Evolutionary conservation across 805 yeast species (phyloP).

Genomic region (Spathaspora girioi): DNA sequence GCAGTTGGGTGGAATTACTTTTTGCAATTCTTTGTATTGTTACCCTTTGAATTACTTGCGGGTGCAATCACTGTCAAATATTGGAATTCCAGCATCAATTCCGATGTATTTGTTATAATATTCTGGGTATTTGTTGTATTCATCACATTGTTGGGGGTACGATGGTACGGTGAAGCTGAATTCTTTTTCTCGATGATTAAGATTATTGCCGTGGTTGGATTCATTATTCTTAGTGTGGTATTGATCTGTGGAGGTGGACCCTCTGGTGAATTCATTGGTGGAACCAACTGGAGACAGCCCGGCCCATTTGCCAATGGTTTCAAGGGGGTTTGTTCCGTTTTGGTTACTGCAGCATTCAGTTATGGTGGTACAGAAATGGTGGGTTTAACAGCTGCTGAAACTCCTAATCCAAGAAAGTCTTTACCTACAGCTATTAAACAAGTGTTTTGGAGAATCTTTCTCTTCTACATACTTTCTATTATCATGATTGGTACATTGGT

Average conservation of each 20-base stretch:
- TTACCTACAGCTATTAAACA: constrained; percentile 36
- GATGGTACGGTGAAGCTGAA: constrained; percentile 57
- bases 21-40: constrained; percentile 32
- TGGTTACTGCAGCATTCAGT: constrained; percentile 35
- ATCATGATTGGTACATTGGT: constrained; percentile 24
- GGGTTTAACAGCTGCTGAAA: constrained; percentile 36
- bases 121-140: constrained; percentile 44
- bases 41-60: constrained; percentile 57
- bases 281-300: constrained; percentile 45
- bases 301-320: constrained; percentile 50
- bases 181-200: constrained; percentile 46
- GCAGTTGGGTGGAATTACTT: constrained; percentile 31
- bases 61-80: constrained; percentile 52
- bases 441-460: constrained; percentile 35
- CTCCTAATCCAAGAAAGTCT: constrained; percentile 27
- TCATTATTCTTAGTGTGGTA: constrained; percentile 45
- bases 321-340: constrained; percentile 32
- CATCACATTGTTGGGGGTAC: constrained; percentile 51
- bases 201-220: constrained; percentile 46
- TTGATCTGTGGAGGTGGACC: constrained; percentile 55
- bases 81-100: constrained; percentile 49
- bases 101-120: constrained; percentile 57
- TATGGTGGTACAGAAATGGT: constrained; percentile 37
- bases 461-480: constrained; percentile 30
- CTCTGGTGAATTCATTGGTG: constrained; percentile 43